Evolutionary conservation across 305 asterid genomes (phyloP).

Genomic region (Lippia alba): DNA sequence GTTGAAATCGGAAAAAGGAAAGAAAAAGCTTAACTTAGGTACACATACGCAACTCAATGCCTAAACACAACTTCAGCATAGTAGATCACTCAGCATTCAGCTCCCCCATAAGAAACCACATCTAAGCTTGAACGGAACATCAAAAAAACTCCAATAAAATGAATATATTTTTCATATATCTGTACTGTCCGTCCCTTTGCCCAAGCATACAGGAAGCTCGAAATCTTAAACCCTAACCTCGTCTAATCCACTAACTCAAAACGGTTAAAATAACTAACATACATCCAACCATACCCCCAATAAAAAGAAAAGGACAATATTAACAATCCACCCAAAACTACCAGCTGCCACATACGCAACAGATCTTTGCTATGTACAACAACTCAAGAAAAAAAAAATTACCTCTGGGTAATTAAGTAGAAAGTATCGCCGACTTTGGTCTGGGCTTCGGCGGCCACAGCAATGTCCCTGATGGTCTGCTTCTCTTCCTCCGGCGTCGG

Average conservation of each 20-base stretch:
- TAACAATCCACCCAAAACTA: background rate
- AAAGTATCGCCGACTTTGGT: conserved; percentile 83
- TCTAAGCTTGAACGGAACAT: conserved; percentile 6
- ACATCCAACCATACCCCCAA: conserved; percentile 3
- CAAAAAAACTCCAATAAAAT: background rate
- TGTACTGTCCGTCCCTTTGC: background rate
- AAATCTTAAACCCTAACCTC: conserved; percentile 47
- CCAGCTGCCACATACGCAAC: background rate
- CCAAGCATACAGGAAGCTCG: conserved; percentile 30
- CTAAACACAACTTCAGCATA: background rate
- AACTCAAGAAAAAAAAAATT: background rate
- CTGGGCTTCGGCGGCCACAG: conserved; percentile 80
- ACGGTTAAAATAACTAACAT: background rate
- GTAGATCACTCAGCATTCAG: conserved; percentile 31
- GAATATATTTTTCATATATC: background rate
- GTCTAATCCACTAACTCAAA: conserved; percentile 24
- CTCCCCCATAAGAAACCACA: conserved; percentile 23
- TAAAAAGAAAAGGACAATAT: background rate
- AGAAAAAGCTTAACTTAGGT: conserved; percentile 22
- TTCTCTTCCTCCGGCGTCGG: conserved; percentile 93
- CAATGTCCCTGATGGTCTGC: conserved; percentile 70
- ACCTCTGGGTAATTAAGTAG: conserved; percentile 89
- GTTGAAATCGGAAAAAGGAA: background rate
- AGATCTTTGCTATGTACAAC: conserved; percentile 34
- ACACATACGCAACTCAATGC: background rate